phyloP scores from a whole-genome alignment of 2,329 filamentous ascomycete species.

The Neopestalotiopsis sp. region DNA sequence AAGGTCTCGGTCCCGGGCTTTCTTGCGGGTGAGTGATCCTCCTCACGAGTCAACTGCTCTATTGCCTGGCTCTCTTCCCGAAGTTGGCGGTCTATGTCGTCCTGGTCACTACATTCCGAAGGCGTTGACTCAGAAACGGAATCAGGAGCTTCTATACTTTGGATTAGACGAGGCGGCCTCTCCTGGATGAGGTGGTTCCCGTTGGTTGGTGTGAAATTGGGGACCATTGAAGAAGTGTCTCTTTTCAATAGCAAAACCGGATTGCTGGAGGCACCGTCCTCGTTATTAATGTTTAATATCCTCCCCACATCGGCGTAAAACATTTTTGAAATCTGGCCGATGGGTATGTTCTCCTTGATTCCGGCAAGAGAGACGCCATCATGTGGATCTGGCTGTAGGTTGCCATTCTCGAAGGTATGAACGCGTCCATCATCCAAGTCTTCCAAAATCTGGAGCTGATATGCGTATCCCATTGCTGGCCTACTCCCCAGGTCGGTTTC shows the following conservation, averaged over 20 bases:
- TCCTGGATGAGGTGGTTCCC: slow-evolving; percentile 23
- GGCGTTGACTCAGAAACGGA: slow-evolving; percentile 29
- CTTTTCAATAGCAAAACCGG: slow-evolving; percentile 78
- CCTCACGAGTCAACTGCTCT: not conserved
- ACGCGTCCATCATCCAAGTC: slow-evolving; percentile 70
- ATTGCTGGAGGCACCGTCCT: slow-evolving; percentile 69
- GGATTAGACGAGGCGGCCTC: slow-evolving; percentile 29
- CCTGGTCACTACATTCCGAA: slow-evolving; percentile 44
- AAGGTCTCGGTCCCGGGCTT: not conserved
- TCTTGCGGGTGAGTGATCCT: not conserved
- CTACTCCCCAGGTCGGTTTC: slow-evolving; percentile 31
- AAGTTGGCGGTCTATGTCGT: slow-evolving; percentile 53
- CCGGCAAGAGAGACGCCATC: slow-evolving; percentile 50
- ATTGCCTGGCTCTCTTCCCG: slow-evolving; percentile 38
- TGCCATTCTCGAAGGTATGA: slow-evolving; percentile 48
- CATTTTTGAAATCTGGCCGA: slow-evolving; percentile 77
- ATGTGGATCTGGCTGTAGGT: slow-evolving; percentile 36
- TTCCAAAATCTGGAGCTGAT: slow-evolving; percentile 82
- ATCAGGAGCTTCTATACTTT: slow-evolving; percentile 21
- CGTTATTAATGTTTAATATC: slow-evolving; percentile 76
- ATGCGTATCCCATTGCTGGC: slow-evolving; percentile 63
- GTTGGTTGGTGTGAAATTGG: not conserved
- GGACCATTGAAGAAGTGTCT: slow-evolving; percentile 53
- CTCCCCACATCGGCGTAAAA: slow-evolving; percentile 93
- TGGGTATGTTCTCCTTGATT: slow-evolving; percentile 59